phyloP scores from a whole-genome alignment of 805 yeast species.

The Spencermartinsiella europaea region DNA sequence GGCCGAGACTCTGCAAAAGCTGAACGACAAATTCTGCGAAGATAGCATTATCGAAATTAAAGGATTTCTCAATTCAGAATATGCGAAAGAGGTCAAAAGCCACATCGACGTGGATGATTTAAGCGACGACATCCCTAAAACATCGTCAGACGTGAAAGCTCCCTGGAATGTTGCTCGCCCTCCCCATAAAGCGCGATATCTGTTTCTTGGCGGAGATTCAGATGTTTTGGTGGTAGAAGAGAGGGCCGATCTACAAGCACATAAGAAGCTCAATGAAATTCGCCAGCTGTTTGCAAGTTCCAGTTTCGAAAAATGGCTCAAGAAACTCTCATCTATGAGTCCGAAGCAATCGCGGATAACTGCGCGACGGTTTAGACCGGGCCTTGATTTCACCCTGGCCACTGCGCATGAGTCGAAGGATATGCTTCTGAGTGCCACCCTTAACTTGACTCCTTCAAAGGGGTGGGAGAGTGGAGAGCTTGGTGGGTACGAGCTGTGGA shows the following conservation, averaged over 20 bases:
- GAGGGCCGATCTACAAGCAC: slow-evolving; percentile 20
- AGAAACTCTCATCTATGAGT: slow-evolving; percentile 50
- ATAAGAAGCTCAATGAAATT: slow-evolving; percentile 43
- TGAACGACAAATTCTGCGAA: slow-evolving; percentile 52
- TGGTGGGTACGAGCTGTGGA: slow-evolving; percentile 93
- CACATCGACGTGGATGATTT: slow-evolving; percentile 51
- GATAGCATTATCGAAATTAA: slow-evolving; percentile 67
- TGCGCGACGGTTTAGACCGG: slow-evolving; percentile 88
- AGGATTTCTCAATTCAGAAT: slow-evolving; percentile 55
- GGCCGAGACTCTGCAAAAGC: slow-evolving; percentile 34
- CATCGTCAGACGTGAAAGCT: slow-evolving; percentile 45
- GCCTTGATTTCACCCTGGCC: slow-evolving; percentile 88
- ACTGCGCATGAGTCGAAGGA: slow-evolving; percentile 46
- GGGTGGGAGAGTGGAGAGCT: slow-evolving; percentile 84
- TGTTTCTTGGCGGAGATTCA: slow-evolving; percentile 70
- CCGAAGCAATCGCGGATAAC: slow-evolving; percentile 63
- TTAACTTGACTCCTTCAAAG: slow-evolving; percentile 72
- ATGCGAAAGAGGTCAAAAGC: slow-evolving; percentile 43
- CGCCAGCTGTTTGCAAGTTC: slow-evolving; percentile 46
- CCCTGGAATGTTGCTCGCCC: slow-evolving; percentile 95
- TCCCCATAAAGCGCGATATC: slow-evolving; percentile 84
- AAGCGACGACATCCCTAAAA: slow-evolving; percentile 46
- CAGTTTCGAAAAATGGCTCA: slow-evolving; percentile 65
- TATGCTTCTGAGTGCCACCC: slow-evolving; percentile 68
- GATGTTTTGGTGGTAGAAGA: slow-evolving; percentile 23